Percentiles rank a stretch among this genome's conserved stretches.
Evolutionary conservation across 768 basidiomycete genomes (phyloP).

Genomic region (Termitomyces sp.): DNA sequence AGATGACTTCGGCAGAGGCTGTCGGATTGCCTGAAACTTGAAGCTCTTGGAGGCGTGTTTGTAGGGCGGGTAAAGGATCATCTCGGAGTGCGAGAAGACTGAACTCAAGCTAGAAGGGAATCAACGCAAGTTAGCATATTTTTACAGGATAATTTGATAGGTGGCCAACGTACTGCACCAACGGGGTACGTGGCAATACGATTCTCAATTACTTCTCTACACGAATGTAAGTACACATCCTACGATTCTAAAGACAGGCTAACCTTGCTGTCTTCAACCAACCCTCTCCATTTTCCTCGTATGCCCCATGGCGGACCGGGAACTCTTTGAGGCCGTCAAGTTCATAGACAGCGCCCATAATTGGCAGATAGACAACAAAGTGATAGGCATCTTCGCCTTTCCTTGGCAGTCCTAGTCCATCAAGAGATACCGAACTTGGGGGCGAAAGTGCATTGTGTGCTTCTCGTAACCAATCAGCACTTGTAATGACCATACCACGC

Average conservation of each 20-base stretch:
- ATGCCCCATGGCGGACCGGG: conserved; percentile 80
- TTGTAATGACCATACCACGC: conserved; percentile 77
- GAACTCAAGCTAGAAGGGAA: conserved; percentile 70
- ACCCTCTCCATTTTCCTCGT: conserved; percentile 65
- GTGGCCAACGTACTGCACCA: conserved; percentile 64
- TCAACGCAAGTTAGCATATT: conserved; percentile 9
- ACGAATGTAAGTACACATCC: conserved; percentile 18
- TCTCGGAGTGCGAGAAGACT: conserved; percentile 85
- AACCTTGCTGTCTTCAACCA: conserved; percentile 85
- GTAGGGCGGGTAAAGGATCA: conserved; percentile 72
- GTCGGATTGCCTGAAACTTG: conserved; percentile 40
- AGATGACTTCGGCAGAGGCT: conserved; percentile 50
- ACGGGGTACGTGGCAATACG: conserved; percentile 90
- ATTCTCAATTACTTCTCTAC: conserved; percentile 78
- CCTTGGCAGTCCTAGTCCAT: conserved; percentile 72
- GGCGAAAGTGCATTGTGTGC: conserved; percentile 94
- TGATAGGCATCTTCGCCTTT: conserved; percentile 87
- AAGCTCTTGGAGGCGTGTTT: conserved; percentile 49
- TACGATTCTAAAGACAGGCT: conserved; percentile 15
- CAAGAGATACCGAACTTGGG: conserved; percentile 82
- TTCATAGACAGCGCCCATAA: conserved; percentile 84
- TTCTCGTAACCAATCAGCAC: conserved; percentile 74
- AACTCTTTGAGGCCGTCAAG: conserved; percentile 84
- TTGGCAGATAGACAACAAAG: conserved; percentile 91
- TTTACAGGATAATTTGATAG: neutral